Base-by-base conservation (phyloP, 75 land plant species). In the Cupressus sempervirens region DNA sequence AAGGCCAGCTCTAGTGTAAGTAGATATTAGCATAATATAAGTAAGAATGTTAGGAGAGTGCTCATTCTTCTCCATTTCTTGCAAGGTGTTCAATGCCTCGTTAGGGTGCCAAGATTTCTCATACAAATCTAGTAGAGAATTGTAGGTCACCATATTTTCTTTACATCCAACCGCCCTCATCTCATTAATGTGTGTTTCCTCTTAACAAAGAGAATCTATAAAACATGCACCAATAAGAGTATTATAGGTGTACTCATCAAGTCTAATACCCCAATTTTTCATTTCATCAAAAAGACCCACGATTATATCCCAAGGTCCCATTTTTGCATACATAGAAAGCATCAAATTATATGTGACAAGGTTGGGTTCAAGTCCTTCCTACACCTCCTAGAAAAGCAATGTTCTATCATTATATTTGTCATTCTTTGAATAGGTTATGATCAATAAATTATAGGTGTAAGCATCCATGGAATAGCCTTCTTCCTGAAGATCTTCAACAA, bases 111-210 rank as follows among this genome's bases (percentile, higher is more conserved):
- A 84, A 50, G 91, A 93, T 90, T 98, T 96, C 85, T 97, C 98
- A 88, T 94, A 96, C 9, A 95, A 98, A 91, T 98, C 96, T 87
- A 98, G 87, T 36, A 98, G 91, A 7, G 98, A 91, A 88, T 98
- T 98, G 73, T 94, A 98, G 30, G 99, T 96, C 34, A 98, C 95
- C 68, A 88, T 91, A 86, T 92, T 94, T 4, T 97, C 97, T 6
- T n/a, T 40, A 88, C 90, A 95, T 0, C 96, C 95, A 0, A 82
- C 86, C 4, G 73, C 68, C 83, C 92, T 95, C 98, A 98, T 96
- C 88, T 98, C 96, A 50, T 88, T 79, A 82, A 94, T 70, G 58
- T 77, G 36, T 26, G 77, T 84, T 1, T 98, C 98, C 83, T 96
- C 97, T 41, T 94, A 92, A 88, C 90, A 89, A 32, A 93, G 83